Percentiles rank a stretch among this genome's conserved stretches.
Conservation (phyloP, 2,329 filamentous ascomycete species). For the Aureobasidium sp. region DNA sequence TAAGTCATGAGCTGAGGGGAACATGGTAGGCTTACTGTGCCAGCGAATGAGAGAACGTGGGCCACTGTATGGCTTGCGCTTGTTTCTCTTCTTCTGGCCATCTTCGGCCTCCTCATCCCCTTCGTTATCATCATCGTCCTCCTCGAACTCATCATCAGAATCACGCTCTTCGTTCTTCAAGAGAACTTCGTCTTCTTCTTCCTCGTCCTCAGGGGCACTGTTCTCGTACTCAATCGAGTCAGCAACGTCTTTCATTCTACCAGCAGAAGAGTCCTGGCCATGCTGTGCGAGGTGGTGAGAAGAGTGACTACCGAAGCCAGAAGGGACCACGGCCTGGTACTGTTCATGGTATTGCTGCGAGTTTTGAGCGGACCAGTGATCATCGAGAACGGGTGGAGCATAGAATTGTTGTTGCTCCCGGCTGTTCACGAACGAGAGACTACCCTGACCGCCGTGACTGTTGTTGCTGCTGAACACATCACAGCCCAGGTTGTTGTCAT, state of each 20-base stretch:
- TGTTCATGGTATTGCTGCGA: not conserved
- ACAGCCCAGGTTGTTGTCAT: not conserved
- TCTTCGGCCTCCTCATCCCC: not conserved
- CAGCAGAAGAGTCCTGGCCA: not conserved
- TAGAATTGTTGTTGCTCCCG: not conserved
- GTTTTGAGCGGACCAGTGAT: not conserved
- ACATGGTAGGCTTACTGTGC: constrained; percentile 21
- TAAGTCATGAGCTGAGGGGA: not conserved
- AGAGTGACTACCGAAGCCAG: not conserved
- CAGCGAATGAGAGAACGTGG: constrained; percentile 25
- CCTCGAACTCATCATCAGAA: not conserved
- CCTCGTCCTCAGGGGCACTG: not conserved
- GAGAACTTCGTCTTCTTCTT: not conserved
- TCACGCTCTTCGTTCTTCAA: not conserved
- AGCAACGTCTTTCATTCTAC: too few species aligned
- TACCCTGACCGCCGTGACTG: not conserved
- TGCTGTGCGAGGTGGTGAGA: not conserved
- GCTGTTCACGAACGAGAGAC: not conserved
- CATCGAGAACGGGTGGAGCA: not conserved
- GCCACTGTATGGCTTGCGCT: not conserved
- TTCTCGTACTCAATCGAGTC: not conserved
- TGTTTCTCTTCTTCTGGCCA: not conserved
- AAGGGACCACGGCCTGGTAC: not conserved
- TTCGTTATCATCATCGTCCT: not conserved
- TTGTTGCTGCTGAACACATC: not conserved